Evolutionary conservation across 306 rosid genomes (phyloP), one percentile per base, ranked within the genome.

Genomic region (Acacia melanoxylon): DNA sequence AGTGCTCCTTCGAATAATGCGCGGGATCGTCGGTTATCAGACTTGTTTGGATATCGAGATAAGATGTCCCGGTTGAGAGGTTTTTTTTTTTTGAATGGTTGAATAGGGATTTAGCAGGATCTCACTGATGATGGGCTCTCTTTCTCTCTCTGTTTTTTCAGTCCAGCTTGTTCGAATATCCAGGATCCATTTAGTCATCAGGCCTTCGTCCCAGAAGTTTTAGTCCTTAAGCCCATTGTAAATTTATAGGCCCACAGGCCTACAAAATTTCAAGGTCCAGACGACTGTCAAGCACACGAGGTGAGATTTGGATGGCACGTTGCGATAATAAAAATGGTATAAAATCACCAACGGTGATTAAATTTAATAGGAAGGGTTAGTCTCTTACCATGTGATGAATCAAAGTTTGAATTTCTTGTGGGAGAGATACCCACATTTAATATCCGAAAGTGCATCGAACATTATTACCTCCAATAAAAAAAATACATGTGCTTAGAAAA

Each of bases 1-100:
- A 46, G 72, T 54, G 69, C 58, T 68, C 42, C 80, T 69, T 84
- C 86, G 82, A 87, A 84, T 63, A 41, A 72, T 77, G 85, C 87
- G 89, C 90, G 90, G 90, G 87, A 75, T 75, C 58, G 19, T 5
- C 66, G 9, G 10, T 2, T 1, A 4, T 29, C 31, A 2, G 35
- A 6, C 6, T 12, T 68, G 83, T 74, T 84, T 79, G 83, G 49
- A 44, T 17, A 2, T 25, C 0, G 10, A 22, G 65, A 78, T 51
- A 83, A 31, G 14, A 73, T 63, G 75, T 78, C 29, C 66, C 3
- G 22, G 58, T n/a, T n/a, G 1, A 12, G 13, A 12, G 27, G 29
- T 27, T 27, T 27, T 27, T 27, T 27, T 27, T 27, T 27, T 27
- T 27, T 20, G 22, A 42, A 12, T 14, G 0, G 46, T 45, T 45